These are phyloP conservation scores for Candida tetrigidarum DNA, from an alignment of 1,139 yeast genomes.

Conservation along the genomic window DNA sequence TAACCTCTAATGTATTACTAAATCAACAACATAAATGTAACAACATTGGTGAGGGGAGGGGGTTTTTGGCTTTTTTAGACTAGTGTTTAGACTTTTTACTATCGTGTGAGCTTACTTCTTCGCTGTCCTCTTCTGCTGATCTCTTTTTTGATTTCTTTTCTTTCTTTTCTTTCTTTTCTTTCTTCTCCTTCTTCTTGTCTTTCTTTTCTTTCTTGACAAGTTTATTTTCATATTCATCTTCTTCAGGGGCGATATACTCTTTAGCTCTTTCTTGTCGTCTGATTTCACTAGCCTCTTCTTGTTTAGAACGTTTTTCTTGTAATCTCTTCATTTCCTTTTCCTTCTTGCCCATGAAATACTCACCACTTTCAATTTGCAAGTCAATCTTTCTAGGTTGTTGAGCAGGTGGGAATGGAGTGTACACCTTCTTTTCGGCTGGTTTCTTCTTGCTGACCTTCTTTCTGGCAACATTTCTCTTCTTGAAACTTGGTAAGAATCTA, in stretches of 20 bases:
- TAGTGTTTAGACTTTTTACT: slow-evolving; percentile 14
- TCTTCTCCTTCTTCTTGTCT: slow-evolving; percentile 26
- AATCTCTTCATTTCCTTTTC: slow-evolving; percentile 76
- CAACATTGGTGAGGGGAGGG: too few relatives aligned
- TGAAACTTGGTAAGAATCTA: slow-evolving; percentile 94
- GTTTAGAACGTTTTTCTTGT: slow-evolving; percentile 79
- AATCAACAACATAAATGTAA: too few relatives aligned
- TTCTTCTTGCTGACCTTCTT: slow-evolving; percentile 80
- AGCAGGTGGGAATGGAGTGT: slow-evolving; percentile 99
- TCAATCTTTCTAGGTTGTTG: slow-evolving; percentile 98
- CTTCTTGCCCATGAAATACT: slow-evolving; percentile 86
- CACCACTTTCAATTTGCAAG: slow-evolving; percentile 98
- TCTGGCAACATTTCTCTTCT: slow-evolving; percentile 94
- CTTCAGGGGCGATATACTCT: slow-evolving; percentile 87
- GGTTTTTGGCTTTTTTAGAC: too few relatives aligned
- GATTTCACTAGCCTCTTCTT: slow-evolving; percentile 67
- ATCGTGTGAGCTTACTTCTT: slow-evolving; percentile 8
- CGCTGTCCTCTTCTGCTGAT: slow-evolving; percentile 14
- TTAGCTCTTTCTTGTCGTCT: slow-evolving; percentile 74
- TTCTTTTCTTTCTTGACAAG: slow-evolving; percentile 24
- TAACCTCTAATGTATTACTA: too few relatives aligned
- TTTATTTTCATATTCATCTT: slow-evolving; percentile 52
- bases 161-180: slow-evolving; percentile 24
- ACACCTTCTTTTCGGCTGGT: slow-evolving; percentile 74
- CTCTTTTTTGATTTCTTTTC: slow-evolving; percentile 25